Conservation (phyloP, 2,329 filamentous ascomycete species). For the Xylaria sp. region DNA sequence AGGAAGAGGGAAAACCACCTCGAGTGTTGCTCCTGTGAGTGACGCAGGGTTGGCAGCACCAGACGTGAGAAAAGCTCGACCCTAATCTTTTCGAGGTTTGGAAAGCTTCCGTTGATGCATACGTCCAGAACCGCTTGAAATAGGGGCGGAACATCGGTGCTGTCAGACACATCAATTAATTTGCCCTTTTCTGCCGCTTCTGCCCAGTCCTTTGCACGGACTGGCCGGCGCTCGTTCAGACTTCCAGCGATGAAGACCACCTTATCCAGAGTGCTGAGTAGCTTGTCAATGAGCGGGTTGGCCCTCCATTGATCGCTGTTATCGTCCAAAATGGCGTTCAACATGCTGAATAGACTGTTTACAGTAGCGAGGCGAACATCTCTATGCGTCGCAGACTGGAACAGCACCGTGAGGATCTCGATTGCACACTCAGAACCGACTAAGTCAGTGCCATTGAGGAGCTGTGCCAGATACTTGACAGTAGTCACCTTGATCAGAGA, state of each 20-base stretch:
- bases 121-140: conserved; percentile 4
- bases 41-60: conserved; percentile 10
- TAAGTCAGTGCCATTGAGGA: conserved; percentile 16
- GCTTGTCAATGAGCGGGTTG: conserved; percentile 12
- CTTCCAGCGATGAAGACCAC: conserved; percentile 14
- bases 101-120: background rate
- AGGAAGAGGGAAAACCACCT: conserved; percentile 15
- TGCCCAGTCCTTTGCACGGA: conserved; percentile 9
- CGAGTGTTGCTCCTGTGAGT: conserved; percentile 12
- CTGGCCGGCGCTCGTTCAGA: conserved; percentile 13
- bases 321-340: conserved; percentile 4
- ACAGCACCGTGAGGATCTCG: conserved; percentile 15
- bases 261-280: conserved; percentile 9
- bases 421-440: conserved; percentile 10
- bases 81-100: conserved; percentile 4
- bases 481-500: conserved; percentile 17
- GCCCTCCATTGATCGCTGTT: conserved; percentile 6
- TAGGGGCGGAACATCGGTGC: conserved; percentile 7
- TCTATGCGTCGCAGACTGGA: conserved; percentile 12
- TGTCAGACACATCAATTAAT: background rate
- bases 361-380: conserved; percentile 14
- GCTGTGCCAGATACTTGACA: conserved; percentile 16
- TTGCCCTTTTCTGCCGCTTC: conserved; percentile 8
- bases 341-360: conserved; percentile 11
- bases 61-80: conserved; percentile 12